phyloP scores from a whole-genome alignment of 495 filamentous ascomycete species.

The Talaromyces adpressus region DNA sequence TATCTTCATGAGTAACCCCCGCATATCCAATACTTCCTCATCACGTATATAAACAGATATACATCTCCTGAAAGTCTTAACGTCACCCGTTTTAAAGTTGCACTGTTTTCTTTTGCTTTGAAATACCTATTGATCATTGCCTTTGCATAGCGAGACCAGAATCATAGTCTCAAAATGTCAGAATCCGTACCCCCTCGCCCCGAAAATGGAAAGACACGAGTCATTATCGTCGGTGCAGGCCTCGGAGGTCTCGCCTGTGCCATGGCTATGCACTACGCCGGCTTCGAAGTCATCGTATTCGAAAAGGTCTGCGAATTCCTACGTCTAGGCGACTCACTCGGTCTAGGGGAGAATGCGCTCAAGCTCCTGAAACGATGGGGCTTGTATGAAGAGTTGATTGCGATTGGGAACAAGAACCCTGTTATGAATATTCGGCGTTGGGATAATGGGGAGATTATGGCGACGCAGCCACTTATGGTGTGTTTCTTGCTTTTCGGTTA shows the following conservation, averaged over 20 bases:
- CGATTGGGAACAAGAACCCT: neutral
- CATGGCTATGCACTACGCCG: constrained; percentile 14
- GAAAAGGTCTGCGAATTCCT: constrained; percentile 43
- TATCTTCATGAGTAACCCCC: neutral
- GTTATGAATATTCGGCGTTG: constrained; percentile 1
- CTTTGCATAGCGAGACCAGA: neutral
- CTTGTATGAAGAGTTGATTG: constrained; percentile 4
- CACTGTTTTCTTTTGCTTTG: neutral
- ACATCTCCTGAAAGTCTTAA: neutral
- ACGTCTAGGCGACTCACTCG: constrained; percentile 28
- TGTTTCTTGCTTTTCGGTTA: neutral
- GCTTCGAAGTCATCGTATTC: constrained; percentile 41
- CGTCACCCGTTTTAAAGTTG: neutral
- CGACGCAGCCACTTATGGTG: constrained; percentile 1
- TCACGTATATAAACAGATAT: neutral
- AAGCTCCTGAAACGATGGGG: neutral
- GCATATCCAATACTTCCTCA: neutral
- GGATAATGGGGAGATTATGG: neutral
- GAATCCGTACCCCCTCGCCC: neutral
- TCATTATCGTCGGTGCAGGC: constrained; percentile 33
- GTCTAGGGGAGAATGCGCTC: constrained; percentile 2
- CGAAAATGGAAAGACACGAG: neutral
- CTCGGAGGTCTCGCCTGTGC: constrained; percentile 31
- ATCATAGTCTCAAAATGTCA: neutral
- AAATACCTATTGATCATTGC: neutral